Evolutionary conservation across 805 yeast genomes (phyloP).

Genomic region (Peterozyma toletana): DNA sequence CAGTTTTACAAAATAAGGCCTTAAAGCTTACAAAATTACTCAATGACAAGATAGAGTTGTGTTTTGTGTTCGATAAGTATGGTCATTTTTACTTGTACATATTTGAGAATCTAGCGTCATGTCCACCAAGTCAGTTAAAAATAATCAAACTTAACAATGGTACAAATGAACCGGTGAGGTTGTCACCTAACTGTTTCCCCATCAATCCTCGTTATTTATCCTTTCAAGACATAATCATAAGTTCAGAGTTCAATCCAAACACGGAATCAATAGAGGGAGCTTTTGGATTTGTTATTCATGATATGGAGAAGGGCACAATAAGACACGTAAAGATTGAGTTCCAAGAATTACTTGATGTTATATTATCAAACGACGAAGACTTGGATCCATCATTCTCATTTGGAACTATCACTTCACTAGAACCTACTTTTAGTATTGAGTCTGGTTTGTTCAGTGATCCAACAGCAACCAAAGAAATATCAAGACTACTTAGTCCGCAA

Average conservation of each 20-base stretch:
- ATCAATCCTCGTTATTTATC: constrained; percentile 15
- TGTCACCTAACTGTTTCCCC: constrained; percentile 20
- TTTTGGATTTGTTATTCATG: constrained; percentile 38
- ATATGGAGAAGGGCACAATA: constrained; percentile 25
- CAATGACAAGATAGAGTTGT: constrained; percentile 26
- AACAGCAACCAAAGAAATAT: neutral
- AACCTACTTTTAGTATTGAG: no score
- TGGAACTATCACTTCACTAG: no score
- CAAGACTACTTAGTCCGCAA: neutral
- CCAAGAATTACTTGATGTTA: constrained; percentile 18
- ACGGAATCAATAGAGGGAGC: constrained; percentile 12
- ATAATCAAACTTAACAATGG: constrained; percentile 28
- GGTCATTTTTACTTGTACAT: constrained; percentile 38
- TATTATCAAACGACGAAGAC: constrained; percentile 7
- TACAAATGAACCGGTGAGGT: neutral
- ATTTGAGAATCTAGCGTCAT: constrained; percentile 40
- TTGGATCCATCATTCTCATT: neutral
- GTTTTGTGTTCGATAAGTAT: constrained; percentile 30
- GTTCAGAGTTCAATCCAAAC: constrained; percentile 4
- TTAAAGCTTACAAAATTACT: constrained; percentile 17
- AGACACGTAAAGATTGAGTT: constrained; percentile 25
- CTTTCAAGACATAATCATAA: constrained; percentile 17
- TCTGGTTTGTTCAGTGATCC: neutral
- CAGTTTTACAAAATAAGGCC: constrained; percentile 10
- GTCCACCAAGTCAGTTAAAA: constrained; percentile 48